A percentile compares a stretch with the other conserved stretches of the same genome.
phyloP scores from a whole-genome alignment of 2,329 filamentous ascomycete genomes.

The Zalaria obscura region DNA sequence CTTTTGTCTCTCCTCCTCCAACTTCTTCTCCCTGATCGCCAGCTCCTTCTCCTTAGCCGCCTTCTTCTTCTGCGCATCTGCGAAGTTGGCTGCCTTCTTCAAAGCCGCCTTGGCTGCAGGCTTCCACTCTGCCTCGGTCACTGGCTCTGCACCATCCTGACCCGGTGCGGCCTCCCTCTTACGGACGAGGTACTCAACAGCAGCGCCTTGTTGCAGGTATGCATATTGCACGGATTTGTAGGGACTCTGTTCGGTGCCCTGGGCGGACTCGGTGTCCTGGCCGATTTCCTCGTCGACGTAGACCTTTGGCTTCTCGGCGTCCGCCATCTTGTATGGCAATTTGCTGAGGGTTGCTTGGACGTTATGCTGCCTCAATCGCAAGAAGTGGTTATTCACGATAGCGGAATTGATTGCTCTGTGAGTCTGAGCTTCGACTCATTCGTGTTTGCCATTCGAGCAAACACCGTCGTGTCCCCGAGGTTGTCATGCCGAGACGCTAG shows the following conservation, averaged over 20 bases:
- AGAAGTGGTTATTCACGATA: too few species aligned
- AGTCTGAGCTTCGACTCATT: neutral
- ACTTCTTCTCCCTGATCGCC: conserved; percentile 57
- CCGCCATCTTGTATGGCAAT: conserved; percentile 12
- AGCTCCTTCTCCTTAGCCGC: conserved; percentile 61
- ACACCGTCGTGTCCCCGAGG: too few species aligned
- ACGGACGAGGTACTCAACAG: conserved; percentile 51
- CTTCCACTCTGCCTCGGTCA: conserved; percentile 59
- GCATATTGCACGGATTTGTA: conserved; percentile 73
- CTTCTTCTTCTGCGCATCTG: conserved; percentile 72
- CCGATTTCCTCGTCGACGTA: conserved; percentile 76
- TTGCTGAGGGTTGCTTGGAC: too few species aligned
- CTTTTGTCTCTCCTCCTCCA: conserved; percentile 54
- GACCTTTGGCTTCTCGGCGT: conserved; percentile 28
- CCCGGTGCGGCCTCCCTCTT: conserved; percentile 49
- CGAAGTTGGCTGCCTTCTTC: conserved; percentile 69
- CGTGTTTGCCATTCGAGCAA: too few species aligned
- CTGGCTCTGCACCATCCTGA: conserved; percentile 49
- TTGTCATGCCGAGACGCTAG: too few species aligned
- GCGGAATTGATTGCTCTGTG: neutral
- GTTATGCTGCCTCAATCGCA: too few species aligned
- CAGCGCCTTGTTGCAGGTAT: conserved; percentile 54
- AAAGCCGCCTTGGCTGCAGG: conserved; percentile 68
- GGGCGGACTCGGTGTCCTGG: conserved; percentile 41
- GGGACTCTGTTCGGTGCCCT: conserved; percentile 52